Evolutionary conservation across 768 basidiomycete genomes (phyloP).

Genomic region (Kwoniella dejecticola): DNA sequence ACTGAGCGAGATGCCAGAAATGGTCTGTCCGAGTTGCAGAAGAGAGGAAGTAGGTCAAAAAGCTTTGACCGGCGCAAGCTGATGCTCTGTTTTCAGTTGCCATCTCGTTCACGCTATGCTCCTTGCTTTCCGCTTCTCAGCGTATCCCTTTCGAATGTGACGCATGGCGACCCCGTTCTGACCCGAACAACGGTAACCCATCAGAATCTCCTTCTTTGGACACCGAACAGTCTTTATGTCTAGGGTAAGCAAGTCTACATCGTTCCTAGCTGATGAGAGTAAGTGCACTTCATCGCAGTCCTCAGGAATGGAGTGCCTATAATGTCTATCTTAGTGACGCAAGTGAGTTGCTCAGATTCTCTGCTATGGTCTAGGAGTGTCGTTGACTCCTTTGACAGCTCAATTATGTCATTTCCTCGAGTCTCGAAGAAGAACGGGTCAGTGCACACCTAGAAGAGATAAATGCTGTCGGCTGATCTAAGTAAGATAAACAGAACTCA

Average conservation of each 20-base stretch:
- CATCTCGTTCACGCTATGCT: slow-evolving; percentile 50
- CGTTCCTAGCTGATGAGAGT: slow-evolving; percentile 5
- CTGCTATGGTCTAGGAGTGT: neutral
- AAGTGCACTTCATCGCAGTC: slow-evolving; percentile 50
- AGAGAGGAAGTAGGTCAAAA: slow-evolving; percentile 22
- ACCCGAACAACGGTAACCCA: neutral
- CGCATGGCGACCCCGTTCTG: slow-evolving; percentile 23
- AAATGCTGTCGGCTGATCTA: neutral
- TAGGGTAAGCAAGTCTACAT: slow-evolving; percentile 26
- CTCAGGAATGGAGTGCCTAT: slow-evolving; percentile 54
- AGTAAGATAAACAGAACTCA: slow-evolving; percentile 29
- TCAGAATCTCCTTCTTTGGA: too few species aligned
- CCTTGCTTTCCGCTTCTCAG: slow-evolving; percentile 46
- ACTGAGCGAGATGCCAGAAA: neutral
- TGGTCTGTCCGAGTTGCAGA: slow-evolving; percentile 18
- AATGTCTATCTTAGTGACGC: slow-evolving; percentile 49
- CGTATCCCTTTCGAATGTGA: slow-evolving; percentile 43
- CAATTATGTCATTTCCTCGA: slow-evolving; percentile 46
- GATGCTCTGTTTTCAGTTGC: slow-evolving; percentile 32
- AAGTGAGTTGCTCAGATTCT: slow-evolving; percentile 26
- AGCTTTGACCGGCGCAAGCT: neutral
- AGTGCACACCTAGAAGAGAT: slow-evolving; percentile 1
- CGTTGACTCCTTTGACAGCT: slow-evolving; percentile 25
- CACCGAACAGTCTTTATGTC: slow-evolving; percentile 20
- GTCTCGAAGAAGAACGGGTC: slow-evolving; percentile 36